Percentiles rank a stretch among this genome's conserved stretches.
These are phyloP conservation scores for Anacardium occidentale DNA, from an alignment of 345 rosid species.

Conservation along the genomic window DNA sequence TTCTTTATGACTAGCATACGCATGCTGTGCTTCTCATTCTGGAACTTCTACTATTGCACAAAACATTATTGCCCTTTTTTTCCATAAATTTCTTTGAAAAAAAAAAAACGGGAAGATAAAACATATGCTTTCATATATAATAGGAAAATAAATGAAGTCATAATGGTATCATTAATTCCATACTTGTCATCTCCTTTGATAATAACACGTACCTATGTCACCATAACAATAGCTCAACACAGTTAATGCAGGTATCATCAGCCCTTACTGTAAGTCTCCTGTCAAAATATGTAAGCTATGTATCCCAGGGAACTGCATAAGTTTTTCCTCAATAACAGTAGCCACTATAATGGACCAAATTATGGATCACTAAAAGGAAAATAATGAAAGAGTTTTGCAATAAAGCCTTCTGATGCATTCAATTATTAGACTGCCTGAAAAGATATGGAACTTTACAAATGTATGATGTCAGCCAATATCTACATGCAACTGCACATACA, in stretches of 20 bases:
- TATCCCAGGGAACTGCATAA: not conserved
- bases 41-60: not conserved
- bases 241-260: not conserved
- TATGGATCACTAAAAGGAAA: not conserved
- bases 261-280: not conserved
- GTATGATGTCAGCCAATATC: constrained; percentile 34
- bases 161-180: not conserved
- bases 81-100: not conserved
- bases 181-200: not conserved
- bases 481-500: constrained; percentile 17
- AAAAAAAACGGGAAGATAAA: not conserved
- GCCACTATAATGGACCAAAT: not conserved
- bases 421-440: constrained; percentile 40
- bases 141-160: not conserved
- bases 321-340: not conserved
- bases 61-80: not conserved
- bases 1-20: not conserved
- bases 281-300: not conserved
- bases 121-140: not conserved
- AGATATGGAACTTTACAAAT: constrained; percentile 46
- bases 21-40: not conserved
- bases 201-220: not conserved
- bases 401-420: constrained; percentile 22
- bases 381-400: not conserved
- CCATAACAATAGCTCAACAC: not conserved